Conservation (phyloP, 257 asterid genomes). For the Solanum piurae region DNA sequence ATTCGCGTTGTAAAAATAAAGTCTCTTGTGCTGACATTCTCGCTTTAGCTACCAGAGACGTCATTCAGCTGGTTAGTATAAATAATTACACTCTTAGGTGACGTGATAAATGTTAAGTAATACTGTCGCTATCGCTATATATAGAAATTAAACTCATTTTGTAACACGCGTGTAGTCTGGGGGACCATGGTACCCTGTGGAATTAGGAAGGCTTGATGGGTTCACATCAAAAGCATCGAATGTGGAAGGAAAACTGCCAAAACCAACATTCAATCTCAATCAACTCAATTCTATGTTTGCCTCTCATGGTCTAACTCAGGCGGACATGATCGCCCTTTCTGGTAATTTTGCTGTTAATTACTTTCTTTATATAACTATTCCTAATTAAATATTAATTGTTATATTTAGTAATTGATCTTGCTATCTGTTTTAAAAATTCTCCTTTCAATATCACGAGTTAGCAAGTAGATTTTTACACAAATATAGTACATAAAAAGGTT, state of each 20-base stretch:
- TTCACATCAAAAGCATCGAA: slow-evolving; percentile 49
- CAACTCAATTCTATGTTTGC: slow-evolving; percentile 62
- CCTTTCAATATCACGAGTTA: neutral
- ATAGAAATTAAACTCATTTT: neutral
- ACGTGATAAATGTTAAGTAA: neutral
- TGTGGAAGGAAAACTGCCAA: slow-evolving; percentile 65
- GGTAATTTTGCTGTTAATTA: slow-evolving; percentile 20
- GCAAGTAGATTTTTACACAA: neutral
- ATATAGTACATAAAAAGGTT: neutral
- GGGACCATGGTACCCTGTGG: slow-evolving; percentile 69
- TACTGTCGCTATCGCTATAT: too few species aligned
- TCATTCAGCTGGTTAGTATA: slow-evolving; percentile 44
- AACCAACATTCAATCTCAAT: slow-evolving; percentile 51
- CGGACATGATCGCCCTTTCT: slow-evolving; percentile 90
- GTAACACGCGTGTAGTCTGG: slow-evolving; percentile 32
- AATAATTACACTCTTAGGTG: neutral
- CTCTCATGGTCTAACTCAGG: slow-evolving; percentile 39
- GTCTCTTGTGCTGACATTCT: slow-evolving; percentile 96
- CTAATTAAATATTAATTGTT: neutral
- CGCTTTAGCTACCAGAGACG: slow-evolving; percentile 77
- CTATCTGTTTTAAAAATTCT: neutral
- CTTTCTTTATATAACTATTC: neutral
- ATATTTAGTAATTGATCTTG: neutral
- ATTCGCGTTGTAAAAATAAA: slow-evolving; percentile 37
- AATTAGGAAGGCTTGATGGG: slow-evolving; percentile 83